Conservation (phyloP, 257 asterid genomes). For the Perilla frutescens region DNA sequence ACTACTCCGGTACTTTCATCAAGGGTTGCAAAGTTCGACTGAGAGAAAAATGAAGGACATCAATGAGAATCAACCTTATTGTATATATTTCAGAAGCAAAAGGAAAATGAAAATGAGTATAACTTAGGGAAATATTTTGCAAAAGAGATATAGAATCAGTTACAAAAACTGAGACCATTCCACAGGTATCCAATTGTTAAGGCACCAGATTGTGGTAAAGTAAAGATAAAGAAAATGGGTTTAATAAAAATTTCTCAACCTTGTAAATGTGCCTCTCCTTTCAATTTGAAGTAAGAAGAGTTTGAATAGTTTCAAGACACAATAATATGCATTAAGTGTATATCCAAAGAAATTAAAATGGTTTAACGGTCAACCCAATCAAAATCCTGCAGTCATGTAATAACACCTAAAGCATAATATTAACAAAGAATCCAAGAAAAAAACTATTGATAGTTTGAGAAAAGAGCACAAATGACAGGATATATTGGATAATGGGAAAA, state of each 20-base stretch:
- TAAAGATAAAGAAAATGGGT: constrained; percentile 12
- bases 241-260: constrained; percentile 16
- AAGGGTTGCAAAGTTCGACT: constrained; percentile 98
- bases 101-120: not conserved
- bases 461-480: not conserved
- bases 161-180: not conserved
- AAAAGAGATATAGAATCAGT: not conserved
- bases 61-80: constrained; percentile 8
- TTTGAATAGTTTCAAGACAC: not conserved
- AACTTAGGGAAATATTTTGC: not conserved
- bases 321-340: not conserved
- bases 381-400: not conserved
- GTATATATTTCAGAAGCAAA: constrained; percentile 14
- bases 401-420: not conserved
- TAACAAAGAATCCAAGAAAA: not conserved
- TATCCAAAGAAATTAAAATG: not conserved
- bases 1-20: constrained; percentile 88
- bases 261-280: not conserved
- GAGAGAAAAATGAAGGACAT: not conserved
- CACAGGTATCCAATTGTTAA: constrained; percentile 6
- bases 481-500: not conserved
- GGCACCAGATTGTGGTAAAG: constrained; percentile 8
- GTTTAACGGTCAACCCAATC: not conserved
- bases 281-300: not conserved
- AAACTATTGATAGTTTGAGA: not conserved